Conservation (phyloP, 2,329 filamentous ascomycete genomes). For the Purpureocillium lavendulum region DNA sequence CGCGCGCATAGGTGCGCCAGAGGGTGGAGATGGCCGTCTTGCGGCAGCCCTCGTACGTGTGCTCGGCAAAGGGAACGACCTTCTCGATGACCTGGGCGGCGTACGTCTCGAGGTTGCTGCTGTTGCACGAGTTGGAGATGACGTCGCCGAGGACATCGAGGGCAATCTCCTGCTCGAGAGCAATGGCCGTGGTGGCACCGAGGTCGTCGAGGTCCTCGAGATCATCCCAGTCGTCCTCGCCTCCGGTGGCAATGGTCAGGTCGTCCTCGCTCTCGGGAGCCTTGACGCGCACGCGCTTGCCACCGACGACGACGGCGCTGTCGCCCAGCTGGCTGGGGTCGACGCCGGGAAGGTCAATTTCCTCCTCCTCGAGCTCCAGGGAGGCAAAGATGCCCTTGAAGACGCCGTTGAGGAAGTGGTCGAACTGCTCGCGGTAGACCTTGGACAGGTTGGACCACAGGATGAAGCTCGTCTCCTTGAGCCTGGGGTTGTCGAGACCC, state of each 20-base stretch:
- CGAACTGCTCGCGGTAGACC: constrained; percentile 81
- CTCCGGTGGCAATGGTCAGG: constrained; percentile 45
- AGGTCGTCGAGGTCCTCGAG: constrained; percentile 78
- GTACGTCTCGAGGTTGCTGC: constrained; percentile 66
- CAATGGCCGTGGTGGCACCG: constrained; percentile 76
- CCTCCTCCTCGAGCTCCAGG: constrained; percentile 81
- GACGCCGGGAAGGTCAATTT: constrained; percentile 65
- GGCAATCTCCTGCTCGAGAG: constrained; percentile 95
- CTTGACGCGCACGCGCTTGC: constrained; percentile 80
- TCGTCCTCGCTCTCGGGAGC: constrained; percentile 44
- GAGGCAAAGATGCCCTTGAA: constrained; percentile 77
- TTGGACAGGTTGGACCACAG: constrained; percentile 92
- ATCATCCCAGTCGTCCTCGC: constrained; percentile 46
- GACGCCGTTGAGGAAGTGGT: constrained; percentile 68
- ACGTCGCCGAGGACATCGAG: constrained; percentile 92
- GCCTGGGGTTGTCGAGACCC: constrained; percentile 76
- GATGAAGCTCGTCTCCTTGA: constrained; percentile 95
- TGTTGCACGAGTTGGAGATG: constrained; percentile 73
- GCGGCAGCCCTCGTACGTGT: constrained; percentile 86
- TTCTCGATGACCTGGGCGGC: constrained; percentile 82
- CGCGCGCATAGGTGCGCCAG: constrained; percentile 86
- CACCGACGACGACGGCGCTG: constrained; percentile 67
- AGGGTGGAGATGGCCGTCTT: constrained; percentile 87
- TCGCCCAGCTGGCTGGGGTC: constrained; percentile 55
- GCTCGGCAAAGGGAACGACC: constrained; percentile 73